Percentiles rank a stretch among this genome's conserved stretches.
Evolutionary conservation across 257 asterid species (phyloP).

Genomic region (Ocimum tenuiflorum): DNA sequence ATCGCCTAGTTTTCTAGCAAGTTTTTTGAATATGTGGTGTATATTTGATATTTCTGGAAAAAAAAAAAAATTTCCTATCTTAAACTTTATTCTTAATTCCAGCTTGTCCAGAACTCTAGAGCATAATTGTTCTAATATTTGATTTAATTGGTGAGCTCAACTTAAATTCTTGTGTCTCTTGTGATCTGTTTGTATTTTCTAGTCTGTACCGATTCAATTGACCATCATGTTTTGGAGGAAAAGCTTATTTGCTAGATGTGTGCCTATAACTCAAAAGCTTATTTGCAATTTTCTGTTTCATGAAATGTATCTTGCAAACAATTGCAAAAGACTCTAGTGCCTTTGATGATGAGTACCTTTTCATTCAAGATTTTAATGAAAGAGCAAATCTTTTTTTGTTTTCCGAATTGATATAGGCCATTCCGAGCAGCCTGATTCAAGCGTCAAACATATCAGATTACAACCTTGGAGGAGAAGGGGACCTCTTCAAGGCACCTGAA

Average conservation of each 20-base stretch:
- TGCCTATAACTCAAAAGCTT: neutral
- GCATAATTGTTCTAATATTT: too few relatives aligned
- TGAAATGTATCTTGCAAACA: neutral
- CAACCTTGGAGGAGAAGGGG: slow-evolving; percentile 80
- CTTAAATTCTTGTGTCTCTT: too few relatives aligned
- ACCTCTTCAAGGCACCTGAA: slow-evolving; percentile 88
- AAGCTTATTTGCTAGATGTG: slow-evolving; percentile 3
- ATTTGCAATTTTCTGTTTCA: neutral
- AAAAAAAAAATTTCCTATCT: too few relatives aligned
- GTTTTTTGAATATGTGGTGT: neutral
- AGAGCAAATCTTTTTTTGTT: neutral
- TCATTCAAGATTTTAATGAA: neutral
- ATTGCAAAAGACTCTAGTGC: neutral
- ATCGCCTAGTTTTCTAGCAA: slow-evolving; percentile 1
- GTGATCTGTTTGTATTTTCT: too few relatives aligned
- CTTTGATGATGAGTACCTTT: neutral
- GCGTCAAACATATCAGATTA: slow-evolving; percentile 61
- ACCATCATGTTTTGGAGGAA: neutral
- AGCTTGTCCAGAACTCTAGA: too few relatives aligned
- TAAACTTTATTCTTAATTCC: too few relatives aligned
- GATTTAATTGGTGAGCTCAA: too few relatives aligned
- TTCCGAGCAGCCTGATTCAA: slow-evolving; percentile 34
- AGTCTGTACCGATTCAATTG: too few relatives aligned
- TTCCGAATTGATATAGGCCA: slow-evolving; percentile 26
- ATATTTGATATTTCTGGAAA: neutral